Conservation (phyloP, 1,139 yeast genomes). For the Zhuliangozyma blackwelliae region DNA sequence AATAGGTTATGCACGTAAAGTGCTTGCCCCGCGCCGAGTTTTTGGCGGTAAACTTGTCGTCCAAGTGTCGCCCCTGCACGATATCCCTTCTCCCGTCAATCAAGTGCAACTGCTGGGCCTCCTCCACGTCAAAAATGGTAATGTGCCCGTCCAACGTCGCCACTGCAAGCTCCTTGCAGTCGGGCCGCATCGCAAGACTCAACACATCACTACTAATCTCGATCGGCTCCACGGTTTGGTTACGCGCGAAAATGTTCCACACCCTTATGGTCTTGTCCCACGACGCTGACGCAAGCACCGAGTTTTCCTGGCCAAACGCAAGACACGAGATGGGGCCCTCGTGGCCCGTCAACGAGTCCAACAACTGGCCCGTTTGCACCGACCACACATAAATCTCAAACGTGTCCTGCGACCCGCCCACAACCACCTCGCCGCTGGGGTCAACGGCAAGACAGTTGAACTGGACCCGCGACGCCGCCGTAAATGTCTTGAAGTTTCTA, state of each 20-base stretch:
- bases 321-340: slow-evolving; percentile 92
- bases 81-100: slow-evolving; percentile 88
- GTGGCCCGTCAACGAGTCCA: slow-evolving; percentile 87
- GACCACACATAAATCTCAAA: slow-evolving; percentile 96
- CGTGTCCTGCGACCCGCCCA: slow-evolving; percentile 90
- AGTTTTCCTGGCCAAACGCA: slow-evolving; percentile 77
- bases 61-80: slow-evolving; percentile 77
- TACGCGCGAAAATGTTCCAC: slow-evolving; percentile 88
- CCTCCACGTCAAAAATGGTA: slow-evolving; percentile 76
- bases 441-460: slow-evolving; percentile 90
- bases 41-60: slow-evolving; percentile 76
- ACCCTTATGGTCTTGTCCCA: slow-evolving; percentile 95
- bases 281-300: slow-evolving; percentile 82
- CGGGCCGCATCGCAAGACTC: slow-evolving; percentile 82
- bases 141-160: slow-evolving; percentile 88
- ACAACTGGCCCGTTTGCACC: slow-evolving; percentile 88
- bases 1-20: slow-evolving; percentile 77
- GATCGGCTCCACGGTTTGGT: slow-evolving; percentile 86
- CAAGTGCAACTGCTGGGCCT: slow-evolving; percentile 74
- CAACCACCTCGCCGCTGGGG: slow-evolving; percentile 95
- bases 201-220: slow-evolving; percentile 84
- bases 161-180: slow-evolving; percentile 84
- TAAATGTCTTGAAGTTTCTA: slow-evolving; percentile 90
- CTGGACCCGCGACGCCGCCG: slow-evolving; percentile 85
- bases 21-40: slow-evolving; percentile 81